Evolutionary conservation across 2,329 filamentous ascomycete genomes (phyloP), one percentile per base, ranked within the genome.

Genomic region (Colletotrichum gigasporum): DNA sequence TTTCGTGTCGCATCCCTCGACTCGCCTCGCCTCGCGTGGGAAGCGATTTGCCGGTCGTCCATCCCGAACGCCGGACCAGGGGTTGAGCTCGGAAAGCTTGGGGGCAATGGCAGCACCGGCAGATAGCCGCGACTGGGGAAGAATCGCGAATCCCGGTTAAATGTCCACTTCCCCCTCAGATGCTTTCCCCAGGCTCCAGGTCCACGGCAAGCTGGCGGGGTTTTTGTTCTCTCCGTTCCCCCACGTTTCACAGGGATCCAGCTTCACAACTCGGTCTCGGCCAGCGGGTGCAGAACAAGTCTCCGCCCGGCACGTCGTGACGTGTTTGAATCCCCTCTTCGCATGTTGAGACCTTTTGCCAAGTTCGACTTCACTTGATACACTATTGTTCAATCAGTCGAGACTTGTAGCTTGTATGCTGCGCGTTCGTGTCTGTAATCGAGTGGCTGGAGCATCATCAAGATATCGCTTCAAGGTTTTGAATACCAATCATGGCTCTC

Each of bases 211-310:
- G 30, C 41, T 44, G 48, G 16, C 35, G 28, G 22, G 16, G 34
- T 11, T 56, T 32, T 16, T 12, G n/a, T 11, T 41, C 22, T 30
- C 22, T 24, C 22, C n/a, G 41, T 35, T n/a, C 41, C 54, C 34
- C 61, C 34, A 48, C 47, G 24, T 51, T 51, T 48, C 60, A 30
- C 45, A 45, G 18, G 28, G 55, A 34, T 60, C n/a, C 24, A 50
- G 56, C 47, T 50, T 26, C 16, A 20, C 35, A 9, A 30, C 7
- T 51, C 53, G 53, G 22, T 16, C 30, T 22, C 35, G 35, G 9
- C n/a, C 32, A 26, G 51, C 30, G 22, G 48, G 18, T n/a, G 4
- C 18, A 18, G 18, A 28, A 8, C 22, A 12, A 30, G 26, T 45
- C 16, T 44, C 37, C 39, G 51, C n/a, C 28, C 51, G 51, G 37